Percentiles rank a stretch among this genome's conserved stretches.
phyloP scores from a whole-genome alignment of 441 rosid species.

The Populus trichocarpa region DNA sequence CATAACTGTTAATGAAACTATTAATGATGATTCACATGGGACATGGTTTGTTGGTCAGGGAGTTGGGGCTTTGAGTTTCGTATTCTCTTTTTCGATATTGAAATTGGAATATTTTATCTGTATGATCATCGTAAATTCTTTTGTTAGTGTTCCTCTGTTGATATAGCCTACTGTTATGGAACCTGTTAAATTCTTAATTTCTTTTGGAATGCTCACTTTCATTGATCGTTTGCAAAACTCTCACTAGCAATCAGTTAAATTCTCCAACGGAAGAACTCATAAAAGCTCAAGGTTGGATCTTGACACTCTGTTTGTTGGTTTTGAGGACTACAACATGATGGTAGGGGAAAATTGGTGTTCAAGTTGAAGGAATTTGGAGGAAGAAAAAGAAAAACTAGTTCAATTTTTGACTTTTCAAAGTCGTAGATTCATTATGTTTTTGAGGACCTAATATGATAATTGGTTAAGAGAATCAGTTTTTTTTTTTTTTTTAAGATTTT shows the following conservation, averaged over 20 bases:
- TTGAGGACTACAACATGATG: not conserved
- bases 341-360: not conserved
- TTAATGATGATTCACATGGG: not conserved
- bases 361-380: not conserved
- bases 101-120: not conserved
- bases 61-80: not conserved
- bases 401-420: not conserved
- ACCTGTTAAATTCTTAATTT: not conserved
- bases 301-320: not conserved
- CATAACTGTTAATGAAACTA: not conserved
- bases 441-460: not conserved
- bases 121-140: not conserved
- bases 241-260: not conserved
- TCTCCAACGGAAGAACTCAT: not conserved
- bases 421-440: too few relatives aligned
- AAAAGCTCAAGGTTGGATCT: not conserved
- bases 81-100: not conserved
- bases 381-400: not conserved
- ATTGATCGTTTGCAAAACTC: not conserved
- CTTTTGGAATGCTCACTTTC: not conserved
- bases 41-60: not conserved
- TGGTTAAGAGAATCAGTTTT: not conserved
- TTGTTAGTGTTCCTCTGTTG: not conserved
- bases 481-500: not conserved
- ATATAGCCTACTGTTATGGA: not conserved